A percentile compares a stretch with the other conserved stretches of the same genome.
These are phyloP conservation scores for Xylaria sp. DNA, from an alignment of 2,329 filamentous ascomycete species.

Conservation along the genomic window DNA sequence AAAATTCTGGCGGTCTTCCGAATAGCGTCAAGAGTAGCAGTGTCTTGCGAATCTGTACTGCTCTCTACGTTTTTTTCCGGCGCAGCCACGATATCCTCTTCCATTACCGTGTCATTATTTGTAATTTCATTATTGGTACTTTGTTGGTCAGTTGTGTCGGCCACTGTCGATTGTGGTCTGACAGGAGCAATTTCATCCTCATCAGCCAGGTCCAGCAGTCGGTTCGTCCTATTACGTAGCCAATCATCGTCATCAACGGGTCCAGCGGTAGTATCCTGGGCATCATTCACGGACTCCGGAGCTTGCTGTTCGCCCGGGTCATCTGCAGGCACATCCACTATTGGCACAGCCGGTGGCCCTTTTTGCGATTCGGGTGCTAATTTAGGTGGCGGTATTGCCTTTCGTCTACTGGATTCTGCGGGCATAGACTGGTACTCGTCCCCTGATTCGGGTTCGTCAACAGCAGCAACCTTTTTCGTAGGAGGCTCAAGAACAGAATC, in stretches of 20 bases:
- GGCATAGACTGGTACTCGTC: conserved; percentile 79
- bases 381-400: conserved; percentile 51
- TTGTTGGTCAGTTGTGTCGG: conserved; percentile 13
- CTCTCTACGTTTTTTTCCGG: conserved; percentile 46
- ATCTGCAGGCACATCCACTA: conserved; percentile 11
- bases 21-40: conserved; percentile 67
- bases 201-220: conserved; percentile 85
- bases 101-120: conserved; percentile 24
- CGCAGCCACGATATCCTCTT: conserved; percentile 36
- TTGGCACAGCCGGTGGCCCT: neutral
- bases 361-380: neutral
- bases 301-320: conserved; percentile 8
- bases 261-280: conserved; percentile 36
- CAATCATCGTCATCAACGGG: conserved; percentile 87
- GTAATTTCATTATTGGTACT: conserved; percentile 33
- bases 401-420: conserved; percentile 62
- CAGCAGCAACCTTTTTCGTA: conserved; percentile 54
- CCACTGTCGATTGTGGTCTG: conserved; percentile 36
- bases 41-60: conserved; percentile 49
- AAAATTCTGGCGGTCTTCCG: conserved; percentile 82
- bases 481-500: conserved; percentile 53
- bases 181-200: conserved; percentile 66
- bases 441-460: conserved; percentile 71
- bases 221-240: conserved; percentile 88
- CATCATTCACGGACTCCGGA: neutral